phyloP scores from a whole-genome alignment of 2,329 filamentous ascomycete species.

The Phaeosphaeria sp. region DNA sequence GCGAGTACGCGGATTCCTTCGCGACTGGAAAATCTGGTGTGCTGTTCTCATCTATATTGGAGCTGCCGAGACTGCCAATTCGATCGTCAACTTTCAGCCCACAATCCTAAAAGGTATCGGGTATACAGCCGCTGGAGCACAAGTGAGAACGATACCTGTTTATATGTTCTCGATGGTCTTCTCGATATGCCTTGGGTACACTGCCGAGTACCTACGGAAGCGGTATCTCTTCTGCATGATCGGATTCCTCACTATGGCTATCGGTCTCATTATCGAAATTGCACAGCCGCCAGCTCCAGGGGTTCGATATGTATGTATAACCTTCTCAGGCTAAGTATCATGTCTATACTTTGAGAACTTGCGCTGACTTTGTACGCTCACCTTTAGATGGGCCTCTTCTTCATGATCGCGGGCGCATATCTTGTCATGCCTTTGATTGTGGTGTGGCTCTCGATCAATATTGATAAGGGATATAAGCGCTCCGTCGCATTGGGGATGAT shows the following conservation, averaged over 20 bases:
- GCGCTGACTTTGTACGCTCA: no score
- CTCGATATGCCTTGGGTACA: constrained; percentile 30
- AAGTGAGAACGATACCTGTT: constrained; percentile 47
- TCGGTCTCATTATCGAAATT: constrained; percentile 60
- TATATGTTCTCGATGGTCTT: constrained; percentile 39
- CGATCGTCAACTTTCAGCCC: constrained; percentile 41
- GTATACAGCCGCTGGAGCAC: constrained; percentile 41
- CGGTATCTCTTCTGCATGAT: constrained; percentile 40
- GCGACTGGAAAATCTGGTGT: constrained; percentile 63
- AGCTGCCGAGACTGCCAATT: constrained; percentile 41
- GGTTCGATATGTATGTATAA: constrained; percentile 58
- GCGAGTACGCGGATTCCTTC: constrained; percentile 49
- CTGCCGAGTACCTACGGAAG: constrained; percentile 30
- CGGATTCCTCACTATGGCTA: constrained; percentile 48
- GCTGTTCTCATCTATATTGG: constrained; percentile 38
- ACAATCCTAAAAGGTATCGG: constrained; percentile 45
- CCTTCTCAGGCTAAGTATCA: no score
- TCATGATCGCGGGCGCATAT: constrained; percentile 62
- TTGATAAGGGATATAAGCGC: constrained; percentile 36
- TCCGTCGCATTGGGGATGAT: constrained; percentile 27
- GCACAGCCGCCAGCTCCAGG: constrained; percentile 44
- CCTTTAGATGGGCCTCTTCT: constrained; percentile 63
- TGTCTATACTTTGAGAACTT: no score
- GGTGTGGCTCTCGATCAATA: constrained; percentile 64
- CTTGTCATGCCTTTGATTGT: constrained; percentile 63